Conservation (phyloP, 1,284 basidiomycete genomes). For the Tranzscheliella williamsii region DNA sequence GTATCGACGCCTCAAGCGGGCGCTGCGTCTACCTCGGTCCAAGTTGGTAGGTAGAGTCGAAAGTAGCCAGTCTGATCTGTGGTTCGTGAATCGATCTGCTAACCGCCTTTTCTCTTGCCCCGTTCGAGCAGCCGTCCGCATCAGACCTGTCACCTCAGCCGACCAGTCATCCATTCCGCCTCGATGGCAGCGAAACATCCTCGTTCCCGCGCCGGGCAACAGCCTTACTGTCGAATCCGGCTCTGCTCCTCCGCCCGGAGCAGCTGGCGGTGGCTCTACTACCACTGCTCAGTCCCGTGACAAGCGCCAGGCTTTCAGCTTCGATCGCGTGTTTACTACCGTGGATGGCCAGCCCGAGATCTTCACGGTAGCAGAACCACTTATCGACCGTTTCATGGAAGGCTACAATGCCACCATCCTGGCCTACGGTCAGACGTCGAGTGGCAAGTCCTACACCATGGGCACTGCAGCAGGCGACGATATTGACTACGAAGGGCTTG, state of each 20-base stretch:
- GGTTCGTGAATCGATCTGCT: too few relatives aligned
- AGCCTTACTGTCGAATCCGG: conserved; percentile 46
- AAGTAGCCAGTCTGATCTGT: too few relatives aligned
- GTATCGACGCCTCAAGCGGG: neutral
- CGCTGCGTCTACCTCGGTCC: conserved; percentile 6
- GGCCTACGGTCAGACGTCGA: conserved; percentile 96
- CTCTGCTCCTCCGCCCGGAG: conserved; percentile 27
- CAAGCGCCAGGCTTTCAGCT: conserved; percentile 79
- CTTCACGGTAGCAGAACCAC: conserved; percentile 80
- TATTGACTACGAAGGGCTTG: conserved; percentile 44
- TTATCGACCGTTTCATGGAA: conserved; percentile 86
- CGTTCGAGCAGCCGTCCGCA: conserved; percentile 87
- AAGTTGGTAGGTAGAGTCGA: conserved; percentile 22
- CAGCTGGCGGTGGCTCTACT: conserved; percentile 63
- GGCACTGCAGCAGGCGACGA: conserved; percentile 59
- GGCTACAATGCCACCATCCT: conserved; percentile 97
- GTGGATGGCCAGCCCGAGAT: conserved; percentile 80
- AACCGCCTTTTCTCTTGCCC: too few relatives aligned
- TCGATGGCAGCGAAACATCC: conserved; percentile 86
- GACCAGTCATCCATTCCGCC: conserved; percentile 79
- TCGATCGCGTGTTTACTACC: conserved; percentile 89
- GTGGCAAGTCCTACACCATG: conserved; percentile 97
- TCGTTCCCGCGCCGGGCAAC: conserved; percentile 66
- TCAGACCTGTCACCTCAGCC: conserved; percentile 81
- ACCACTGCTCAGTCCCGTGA: conserved; percentile 62